A percentile compares a stretch with the other conserved stretches of the same genome.
Conservation (phyloP, 2,329 filamentous ascomycete genomes). For the Emericellopsis cladophorae region DNA sequence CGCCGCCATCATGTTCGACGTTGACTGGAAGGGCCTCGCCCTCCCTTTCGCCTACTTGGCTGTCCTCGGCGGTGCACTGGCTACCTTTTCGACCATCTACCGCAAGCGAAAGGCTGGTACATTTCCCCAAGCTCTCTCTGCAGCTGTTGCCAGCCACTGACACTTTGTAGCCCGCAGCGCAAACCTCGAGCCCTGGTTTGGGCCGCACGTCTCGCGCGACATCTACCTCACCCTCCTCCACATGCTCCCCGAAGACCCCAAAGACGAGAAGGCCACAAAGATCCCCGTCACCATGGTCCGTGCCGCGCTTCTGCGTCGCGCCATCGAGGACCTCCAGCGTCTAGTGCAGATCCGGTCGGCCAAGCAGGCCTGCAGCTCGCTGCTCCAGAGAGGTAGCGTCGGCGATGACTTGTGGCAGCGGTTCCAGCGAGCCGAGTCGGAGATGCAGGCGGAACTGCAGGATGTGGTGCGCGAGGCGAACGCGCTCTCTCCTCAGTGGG, state of each 20-base stretch:
- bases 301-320: constrained; percentile 77
- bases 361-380: constrained; percentile 73
- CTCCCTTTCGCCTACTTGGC: constrained; percentile 83
- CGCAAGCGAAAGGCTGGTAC: constrained; percentile 78
- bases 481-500: constrained; percentile 78
- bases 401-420: constrained; percentile 94
- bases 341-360: constrained; percentile 80
- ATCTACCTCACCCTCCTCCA: constrained; percentile 90
- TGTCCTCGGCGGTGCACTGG: constrained; percentile 76
- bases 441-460: constrained; percentile 90
- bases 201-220: constrained; percentile 79
- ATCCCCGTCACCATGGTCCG: constrained; percentile 77
- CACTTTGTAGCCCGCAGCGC: constrained; percentile 53
- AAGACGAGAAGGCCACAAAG: constrained; percentile 51
- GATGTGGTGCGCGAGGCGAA: constrained; percentile 96
- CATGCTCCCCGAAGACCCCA: constrained; percentile 43
- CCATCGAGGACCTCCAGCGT: constrained; percentile 83
- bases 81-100: constrained; percentile 87
- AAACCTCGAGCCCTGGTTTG: constrained; percentile 89
- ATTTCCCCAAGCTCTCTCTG: constrained; percentile 16
- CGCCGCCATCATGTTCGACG: constrained; percentile 11
- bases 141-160: constrained; percentile 3
- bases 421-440: constrained; percentile 84
- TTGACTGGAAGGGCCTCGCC: constrained; percentile 74
- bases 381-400: constrained; percentile 83